These are phyloP conservation scores for Heteromeles arbutifolia DNA, from an alignment of 306 rosid species.

Conservation along the genomic window DNA sequence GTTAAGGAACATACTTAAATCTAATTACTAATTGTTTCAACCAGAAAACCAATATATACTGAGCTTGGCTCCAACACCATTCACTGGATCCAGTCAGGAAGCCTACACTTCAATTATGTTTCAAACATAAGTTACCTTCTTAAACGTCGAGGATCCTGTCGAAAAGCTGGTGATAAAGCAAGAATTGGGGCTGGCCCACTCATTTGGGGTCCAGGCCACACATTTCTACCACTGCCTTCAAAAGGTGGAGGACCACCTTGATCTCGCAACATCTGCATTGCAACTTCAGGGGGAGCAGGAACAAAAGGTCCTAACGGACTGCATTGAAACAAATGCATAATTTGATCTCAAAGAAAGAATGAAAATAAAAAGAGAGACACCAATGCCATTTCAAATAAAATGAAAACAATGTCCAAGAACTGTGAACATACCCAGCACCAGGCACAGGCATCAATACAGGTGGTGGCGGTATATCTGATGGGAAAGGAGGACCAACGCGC, in stretches of 20 bases:
- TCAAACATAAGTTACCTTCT: slow-evolving; percentile 55
- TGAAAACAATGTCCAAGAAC: not conserved
- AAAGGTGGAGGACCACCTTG: slow-evolving; percentile 91
- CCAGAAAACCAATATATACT: not conserved
- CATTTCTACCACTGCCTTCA: slow-evolving; percentile 69
- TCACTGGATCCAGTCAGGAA: not conserved
- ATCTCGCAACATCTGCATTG: slow-evolving; percentile 95
- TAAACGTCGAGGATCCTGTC: slow-evolving; percentile 88
- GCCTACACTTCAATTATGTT: not conserved
- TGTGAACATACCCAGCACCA: slow-evolving; percentile 87
- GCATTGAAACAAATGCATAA: slow-evolving; percentile 14
- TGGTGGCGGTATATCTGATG: slow-evolving; percentile 79
- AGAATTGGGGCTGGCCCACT: slow-evolving; percentile 82
- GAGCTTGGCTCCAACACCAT: not conserved
- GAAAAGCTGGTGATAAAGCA: slow-evolving; percentile 63
- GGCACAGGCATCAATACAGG: slow-evolving; percentile 98
- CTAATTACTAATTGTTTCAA: not conserved
- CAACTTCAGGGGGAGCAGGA: slow-evolving; percentile 99
- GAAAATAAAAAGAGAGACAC: not conserved
- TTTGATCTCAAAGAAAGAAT: slow-evolving; percentile 3
- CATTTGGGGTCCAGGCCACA: slow-evolving; percentile 65
- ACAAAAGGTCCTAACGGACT: slow-evolving; percentile 99
- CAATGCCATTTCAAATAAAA: slow-evolving; percentile 3
- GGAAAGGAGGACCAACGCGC: slow-evolving; percentile 59
- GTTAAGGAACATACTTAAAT: not conserved